Evolutionary conservation across 805 yeast species (phyloP), one percentile per base, ranked within the genome.

Genomic region (Candida easanensis): DNA sequence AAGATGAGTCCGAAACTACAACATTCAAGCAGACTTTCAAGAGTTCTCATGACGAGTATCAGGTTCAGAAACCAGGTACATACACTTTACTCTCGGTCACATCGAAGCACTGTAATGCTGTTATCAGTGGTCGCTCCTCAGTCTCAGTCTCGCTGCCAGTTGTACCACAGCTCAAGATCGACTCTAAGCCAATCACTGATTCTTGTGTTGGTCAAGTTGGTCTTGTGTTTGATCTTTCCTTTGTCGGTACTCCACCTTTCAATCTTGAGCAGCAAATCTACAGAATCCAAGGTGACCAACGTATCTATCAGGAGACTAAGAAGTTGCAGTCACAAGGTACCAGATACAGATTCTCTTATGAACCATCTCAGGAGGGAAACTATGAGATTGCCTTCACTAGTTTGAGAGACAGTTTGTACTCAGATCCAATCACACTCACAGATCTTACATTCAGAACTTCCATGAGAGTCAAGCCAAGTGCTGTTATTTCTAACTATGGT

Each of bases 121-220:
- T 71, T 11, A 70, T 86, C 17, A 56, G 66, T 33, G 88, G 82
- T n/a, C 67, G 77, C 10, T 71, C 80, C 1, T 61, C 69, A 1
- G 69, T 84, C 10, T 57, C 68, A 15, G 72, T 88, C 1, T 79
- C 88, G 1, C 65, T 67, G 26, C 83, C 85, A 5, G 74, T 80
- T 4, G 73, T 74, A 27, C 83, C 85, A 9, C 56, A 66, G 18
- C 47, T 80, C 19, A 51, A 60, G 3, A 71, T 77, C 14, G 58
- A 53, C 21, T 62, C 73, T 3, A 60, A 61, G 9, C 67, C 91
- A 3, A 79, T 91, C 3, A 70, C 79, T 20, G 98, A 91, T 56
- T 78, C 84, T 38, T 93, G 99, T 67, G 85, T 93, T 23, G 99
- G 99, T 0, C 88, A 89, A 35, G 82, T 88, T 8, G 99, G 97